Base-by-base conservation (phyloP, 1,284 basidiomycete species). In the Lentinula novae-zelandiae region DNA sequence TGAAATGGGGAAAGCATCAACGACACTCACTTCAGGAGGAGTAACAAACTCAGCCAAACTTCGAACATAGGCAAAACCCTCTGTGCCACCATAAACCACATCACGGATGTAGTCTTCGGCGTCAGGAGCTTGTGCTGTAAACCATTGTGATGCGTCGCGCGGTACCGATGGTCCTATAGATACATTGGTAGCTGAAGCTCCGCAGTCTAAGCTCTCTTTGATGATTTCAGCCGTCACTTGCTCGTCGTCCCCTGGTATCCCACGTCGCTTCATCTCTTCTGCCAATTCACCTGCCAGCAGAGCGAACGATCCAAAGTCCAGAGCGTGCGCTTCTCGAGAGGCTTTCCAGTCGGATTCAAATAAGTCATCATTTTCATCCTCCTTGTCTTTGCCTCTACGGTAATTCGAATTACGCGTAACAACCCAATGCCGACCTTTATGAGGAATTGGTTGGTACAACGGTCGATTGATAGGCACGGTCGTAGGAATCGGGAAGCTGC, bases 81-180 rank as follows among this genome's bases (percentile, higher is more conserved):
- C 87, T 0, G 82, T 75, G 40, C 90, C 89, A 0, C 90, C 90
- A 67, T 91, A 92, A 0, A 91, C 88, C 7, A 90, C 69, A 67
- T 90, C 87, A 34, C 80, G 73, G 15, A 92, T 59, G 67, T 87
- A 89, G 31, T 77, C 78, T 70, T 89, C 85, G 1, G 82, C 87
- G 17, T 80, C 77, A n/a, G 69, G 70, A 8, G 80, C 82, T 6
- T 75, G 73, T 58, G 74, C 74, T 12, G 73, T 67, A 34, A 71
- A 79, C 80, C 81, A 90, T 65, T 85, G 85, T 4, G 52, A 39
- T 50, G 44, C 5, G 36, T 62, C 12, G 66, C 63, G 17, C 52
- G 48, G 49, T 62, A 53, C 57, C 42, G 42, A 55, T 58, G 17
- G 34, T 51, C 31, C 22, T 5, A 31, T 22, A 31, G 7, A 20